Base-by-base conservation (phyloP, 306 rosid species). In the Cyamopsis tetragonoloba region DNA sequence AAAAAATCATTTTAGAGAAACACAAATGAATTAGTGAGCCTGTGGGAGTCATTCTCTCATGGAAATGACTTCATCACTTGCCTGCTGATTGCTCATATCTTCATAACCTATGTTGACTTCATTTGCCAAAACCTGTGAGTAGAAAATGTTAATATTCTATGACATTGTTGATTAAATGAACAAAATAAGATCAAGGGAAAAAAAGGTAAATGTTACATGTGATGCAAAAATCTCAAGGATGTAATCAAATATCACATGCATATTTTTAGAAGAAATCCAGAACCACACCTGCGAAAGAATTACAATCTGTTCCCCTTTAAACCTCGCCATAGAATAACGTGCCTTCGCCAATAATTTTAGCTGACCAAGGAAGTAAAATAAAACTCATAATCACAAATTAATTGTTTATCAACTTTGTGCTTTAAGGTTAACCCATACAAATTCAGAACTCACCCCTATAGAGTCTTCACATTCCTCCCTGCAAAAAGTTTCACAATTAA, bases 61-160 rank as follows among this genome's bases (percentile, higher is more conserved):
- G 38, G 24, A 44, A 63, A 28, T 49, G 27, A 80, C 88, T 77
- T 87, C 59, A 28, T 49, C 23, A 80, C 88, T 77, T 87, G 79
- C 97, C 96, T 93, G 99, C 75, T 79, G 96, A 80, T 93, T 93
- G 82, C 89, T 42, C 99, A 93, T 86, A 79, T 88, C 95, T 75
- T 93, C 99, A 12, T 93, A 93, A 24, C 99, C 99, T 69, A 93
- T 83, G 80, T 93, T 93, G 67, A 79, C 91, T 69, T 93, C 95
- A 62, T 86, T 86, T 49, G 99, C 97, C 46, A 93, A 82, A 67
- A 93, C 96, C 99, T 93, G 61, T 42, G 27, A 64, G 27, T 3
- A 62, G 41, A 38, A 74, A 56, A 58, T 34, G 17, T 46, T 26
- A 57, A 39, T n/a, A 74, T 37, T 23, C 22, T 12, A 38, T 28